These are phyloP conservation scores for Melianthus villosus DNA, from an alignment of 441 rosid species.

Conservation along the genomic window DNA sequence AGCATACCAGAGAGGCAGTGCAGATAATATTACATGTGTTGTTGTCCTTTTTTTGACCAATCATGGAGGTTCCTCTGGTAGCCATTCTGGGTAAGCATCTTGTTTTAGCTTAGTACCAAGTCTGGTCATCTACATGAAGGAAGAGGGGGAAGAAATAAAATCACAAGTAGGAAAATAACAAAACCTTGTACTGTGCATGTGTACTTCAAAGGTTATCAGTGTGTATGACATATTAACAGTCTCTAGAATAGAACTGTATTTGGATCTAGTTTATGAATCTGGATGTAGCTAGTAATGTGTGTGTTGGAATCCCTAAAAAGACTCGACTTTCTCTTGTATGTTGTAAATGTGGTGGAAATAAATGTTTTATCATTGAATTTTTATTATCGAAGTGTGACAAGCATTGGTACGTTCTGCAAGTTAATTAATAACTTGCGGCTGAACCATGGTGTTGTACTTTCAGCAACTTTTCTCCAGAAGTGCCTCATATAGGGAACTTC, in stretches of 20 bases:
- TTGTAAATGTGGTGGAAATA: no score
- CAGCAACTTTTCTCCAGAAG: no score
- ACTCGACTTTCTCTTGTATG: no score
- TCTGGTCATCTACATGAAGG: conserved; percentile 4
- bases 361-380: no score
- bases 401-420: no score
- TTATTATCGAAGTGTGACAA: no score
- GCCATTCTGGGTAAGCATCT: conserved; percentile 11
- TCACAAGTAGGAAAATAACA: conserved; percentile 10
- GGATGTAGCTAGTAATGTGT: no score
- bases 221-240: conserved; percentile 9
- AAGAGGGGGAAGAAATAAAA: conserved; percentile 6
- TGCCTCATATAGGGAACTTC: no score
- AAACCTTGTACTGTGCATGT: conserved; percentile 8
- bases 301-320: no score
- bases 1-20: conserved; percentile 85
- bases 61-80: conserved; percentile 27
- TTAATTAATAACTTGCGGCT: no score
- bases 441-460: no score
- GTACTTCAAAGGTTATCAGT: conserved; percentile 8
- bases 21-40: conserved; percentile 89
- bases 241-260: conserved; percentile 18
- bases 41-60: conserved; percentile 68
- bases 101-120: background rate
- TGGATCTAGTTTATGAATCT: conserved; percentile 10